Conservation (phyloP, 805 yeast genomes). For the Komagataella populi region DNA sequence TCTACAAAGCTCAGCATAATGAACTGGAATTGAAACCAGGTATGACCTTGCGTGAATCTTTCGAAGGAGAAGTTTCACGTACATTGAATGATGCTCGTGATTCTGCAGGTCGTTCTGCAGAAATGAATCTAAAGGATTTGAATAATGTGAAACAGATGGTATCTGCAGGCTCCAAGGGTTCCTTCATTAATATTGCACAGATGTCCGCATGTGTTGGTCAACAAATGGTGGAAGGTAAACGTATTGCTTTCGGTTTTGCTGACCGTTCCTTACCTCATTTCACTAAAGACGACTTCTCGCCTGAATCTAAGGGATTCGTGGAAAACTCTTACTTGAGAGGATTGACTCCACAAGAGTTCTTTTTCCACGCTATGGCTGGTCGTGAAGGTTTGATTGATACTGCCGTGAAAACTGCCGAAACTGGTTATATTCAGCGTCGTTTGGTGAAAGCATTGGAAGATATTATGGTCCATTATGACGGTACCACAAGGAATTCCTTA, state of each 20-base stretch:
- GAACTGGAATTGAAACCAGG: conserved; percentile 92
- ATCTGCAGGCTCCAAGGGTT: conserved; percentile 97
- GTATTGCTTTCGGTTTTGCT: conserved; percentile 94
- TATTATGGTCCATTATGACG: conserved; percentile 96
- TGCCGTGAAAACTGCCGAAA: conserved; percentile 98
- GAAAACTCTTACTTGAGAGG: conserved; percentile 97
- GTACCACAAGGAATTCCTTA: conserved; percentile 93
- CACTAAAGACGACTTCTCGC: conserved; percentile 96
- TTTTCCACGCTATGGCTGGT: conserved; percentile 99
- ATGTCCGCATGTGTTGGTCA: conserved; percentile 99
- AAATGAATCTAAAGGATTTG: conserved; percentile 83
- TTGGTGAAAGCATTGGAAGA: conserved; percentile 93
- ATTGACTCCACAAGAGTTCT: conserved; percentile 95
- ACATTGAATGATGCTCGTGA: conserved; percentile 97
- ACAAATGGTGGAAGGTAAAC: conserved; percentile 98
- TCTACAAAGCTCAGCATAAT: conserved; percentile 83
- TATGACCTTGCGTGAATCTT: conserved; percentile 98
- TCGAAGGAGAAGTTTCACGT: conserved; percentile 93
- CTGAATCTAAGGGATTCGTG: conserved; percentile 96
- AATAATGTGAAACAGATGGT: conserved; percentile 99
- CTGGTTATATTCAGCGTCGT: conserved; percentile 98
- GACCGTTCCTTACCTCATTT: conserved; percentile 97
- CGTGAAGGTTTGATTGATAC: conserved; percentile 99
- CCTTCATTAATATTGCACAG: conserved; percentile 95
- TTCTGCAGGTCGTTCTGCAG: conserved; percentile 97